These are phyloP conservation scores for Pythium folliculosum DNA, from an alignment of 352 stramenopile genomes.

Conservation along the genomic window DNA sequence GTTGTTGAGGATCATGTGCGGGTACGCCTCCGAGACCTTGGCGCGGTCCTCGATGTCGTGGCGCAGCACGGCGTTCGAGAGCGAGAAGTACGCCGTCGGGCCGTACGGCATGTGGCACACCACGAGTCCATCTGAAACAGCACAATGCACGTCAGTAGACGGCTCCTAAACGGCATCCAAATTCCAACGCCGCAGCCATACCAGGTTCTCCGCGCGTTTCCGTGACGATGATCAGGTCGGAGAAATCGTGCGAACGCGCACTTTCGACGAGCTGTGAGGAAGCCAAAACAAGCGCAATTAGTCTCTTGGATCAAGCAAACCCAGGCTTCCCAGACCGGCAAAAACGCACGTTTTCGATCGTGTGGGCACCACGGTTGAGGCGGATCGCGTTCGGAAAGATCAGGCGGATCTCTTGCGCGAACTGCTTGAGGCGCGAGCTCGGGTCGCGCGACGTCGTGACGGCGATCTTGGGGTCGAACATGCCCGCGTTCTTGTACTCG, in stretches of 20 bases:
- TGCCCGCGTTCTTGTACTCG: slow-evolving; percentile 98
- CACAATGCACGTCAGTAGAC: not conserved
- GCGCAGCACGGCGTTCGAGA: slow-evolving; percentile 96
- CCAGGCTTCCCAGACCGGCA: not conserved
- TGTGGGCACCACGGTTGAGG: slow-evolving; percentile 97
- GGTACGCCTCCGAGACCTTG: slow-evolving; percentile 92
- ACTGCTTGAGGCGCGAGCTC: slow-evolving; percentile 98
- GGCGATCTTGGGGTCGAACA: slow-evolving; percentile 97
- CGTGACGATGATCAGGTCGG: slow-evolving; percentile 97
- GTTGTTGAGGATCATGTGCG: slow-evolving; percentile 97
- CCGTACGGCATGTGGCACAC: slow-evolving; percentile 99
- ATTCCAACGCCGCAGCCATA: slow-evolving; percentile 26
- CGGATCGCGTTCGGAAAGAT: slow-evolving; percentile 98
- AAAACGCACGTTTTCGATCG: slow-evolving; percentile 80
- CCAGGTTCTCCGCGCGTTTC: slow-evolving; percentile 98
- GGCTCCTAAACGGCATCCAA: not conserved
- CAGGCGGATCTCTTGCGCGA: slow-evolving; percentile 99
- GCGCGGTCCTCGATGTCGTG: slow-evolving; percentile 98
- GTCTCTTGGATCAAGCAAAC: not conserved
- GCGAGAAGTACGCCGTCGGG: slow-evolving; percentile 98
- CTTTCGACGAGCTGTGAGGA: slow-evolving; percentile 94
- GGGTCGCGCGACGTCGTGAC: slow-evolving; percentile 98
- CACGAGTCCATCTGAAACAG: slow-evolving; percentile 92
- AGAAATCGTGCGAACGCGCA: slow-evolving; percentile 96
- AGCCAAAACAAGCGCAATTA: slow-evolving; percentile 10